Conservation (phyloP, 108 stramenopile species). For the Cyclostephanos tholiformis region DNA sequence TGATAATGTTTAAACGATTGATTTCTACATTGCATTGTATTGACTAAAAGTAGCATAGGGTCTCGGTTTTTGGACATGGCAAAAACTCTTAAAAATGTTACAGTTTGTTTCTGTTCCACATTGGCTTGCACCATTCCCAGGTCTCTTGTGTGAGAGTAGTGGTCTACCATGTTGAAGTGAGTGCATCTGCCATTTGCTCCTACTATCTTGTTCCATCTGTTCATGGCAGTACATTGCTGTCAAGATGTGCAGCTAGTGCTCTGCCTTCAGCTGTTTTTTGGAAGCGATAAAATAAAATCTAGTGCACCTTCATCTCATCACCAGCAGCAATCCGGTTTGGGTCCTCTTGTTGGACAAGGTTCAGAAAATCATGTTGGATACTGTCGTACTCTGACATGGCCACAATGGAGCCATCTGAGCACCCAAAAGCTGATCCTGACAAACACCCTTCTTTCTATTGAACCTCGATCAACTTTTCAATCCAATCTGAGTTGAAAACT, state of each 20-base stretch:
- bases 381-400: neutral
- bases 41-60: too few species aligned
- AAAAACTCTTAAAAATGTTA: too few species aligned
- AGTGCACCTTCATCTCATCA: neutral
- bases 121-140: too few species aligned
- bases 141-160: slow-evolving; percentile 1
- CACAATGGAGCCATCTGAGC: neutral
- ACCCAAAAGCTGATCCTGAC: neutral
- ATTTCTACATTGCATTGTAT: too few species aligned
- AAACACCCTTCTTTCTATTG: neutral
- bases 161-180: neutral
- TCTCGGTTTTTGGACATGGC: too few species aligned
- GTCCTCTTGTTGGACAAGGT: neutral
- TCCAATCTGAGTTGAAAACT: slow-evolving; percentile 18
- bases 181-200: neutral
- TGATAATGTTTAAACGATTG: too few species aligned
- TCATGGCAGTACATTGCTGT: slow-evolving; percentile 17
- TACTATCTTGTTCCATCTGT: slow-evolving; percentile 36
- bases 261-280: neutral
- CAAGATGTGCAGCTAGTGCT: neutral
- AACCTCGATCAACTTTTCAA: slow-evolving; percentile 14
- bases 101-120: too few species aligned
- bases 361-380: neutral
- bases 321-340: neutral
- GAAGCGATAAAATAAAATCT: neutral